Base-by-base conservation (phyloP, 2,329 filamentous ascomycete genomes). In the Botryotinia narcissicola region DNA sequence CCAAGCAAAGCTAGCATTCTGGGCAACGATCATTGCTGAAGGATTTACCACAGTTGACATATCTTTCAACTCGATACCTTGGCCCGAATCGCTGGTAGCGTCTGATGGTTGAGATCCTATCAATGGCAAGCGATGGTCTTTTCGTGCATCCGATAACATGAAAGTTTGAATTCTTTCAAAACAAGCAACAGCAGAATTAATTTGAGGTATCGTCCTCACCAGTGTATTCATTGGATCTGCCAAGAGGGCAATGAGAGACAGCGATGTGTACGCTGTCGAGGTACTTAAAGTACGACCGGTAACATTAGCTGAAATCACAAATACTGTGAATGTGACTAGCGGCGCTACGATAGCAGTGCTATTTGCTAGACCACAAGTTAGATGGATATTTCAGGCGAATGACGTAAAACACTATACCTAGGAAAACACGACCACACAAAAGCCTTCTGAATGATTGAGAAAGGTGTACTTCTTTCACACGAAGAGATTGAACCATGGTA, bases 231-330 rank as follows among this genome's bases (percentile, higher is more conserved):
- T 79, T 1, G 84, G 84, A 12, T 79, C 76, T 2, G 81, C 75
- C 25, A 85, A 75, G 0, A 86, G 77, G 1, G 82, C 76, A 22
- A 85, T 81, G 22, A 84, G 80, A 0, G 84, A 84, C 1, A 85
- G 72, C 0, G 82, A 82, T 0, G 84, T 84, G 63, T 85, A 86
- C n/a, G 84, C 78, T 74, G 44, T 78, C 14, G 77, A 75, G n/a
- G 76, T 76, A 40, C 76, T 74, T 18, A 80, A 57, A 60, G 76
- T 80, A 60, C 80, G 73, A 16, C 78, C 80, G 4, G 81, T 80
- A 12, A 73, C 71, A 1, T 76, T 75, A 5, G 80, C 74, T 9
- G 79, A 76, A 3, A 81, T 78, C 20, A 82, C 80, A 69, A 81
- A 84, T 25, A 84, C 74, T 7, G 80, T 80, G 74, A 85, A 84